Conservation (phyloP, 75 land plant genomes). For the Pinus albicaulis region DNA sequence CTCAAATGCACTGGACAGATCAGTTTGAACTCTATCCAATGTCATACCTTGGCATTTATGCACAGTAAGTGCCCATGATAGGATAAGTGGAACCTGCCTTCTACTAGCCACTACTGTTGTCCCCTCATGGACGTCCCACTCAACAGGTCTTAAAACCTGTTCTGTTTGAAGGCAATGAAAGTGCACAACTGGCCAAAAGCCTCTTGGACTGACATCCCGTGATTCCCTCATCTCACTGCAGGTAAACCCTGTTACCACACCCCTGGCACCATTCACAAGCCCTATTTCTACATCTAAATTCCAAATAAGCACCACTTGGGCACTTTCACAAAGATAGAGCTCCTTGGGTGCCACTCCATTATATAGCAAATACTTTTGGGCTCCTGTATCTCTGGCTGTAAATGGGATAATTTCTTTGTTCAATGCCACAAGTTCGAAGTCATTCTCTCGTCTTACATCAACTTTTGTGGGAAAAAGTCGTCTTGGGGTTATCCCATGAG, state of each 20-base stretch:
- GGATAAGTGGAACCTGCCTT: slow-evolving; percentile 55
- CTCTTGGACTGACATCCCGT: slow-evolving; percentile 5
- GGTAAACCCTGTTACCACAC: slow-evolving; percentile 42
- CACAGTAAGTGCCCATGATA: slow-evolving; percentile 80
- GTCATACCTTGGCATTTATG: slow-evolving; percentile 90
- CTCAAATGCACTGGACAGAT: slow-evolving; percentile 62
- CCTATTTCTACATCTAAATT: slow-evolving; percentile 41
- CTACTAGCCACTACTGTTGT: slow-evolving; percentile 38
- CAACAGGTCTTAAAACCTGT: slow-evolving; percentile 41
- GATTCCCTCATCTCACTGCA: neutral
- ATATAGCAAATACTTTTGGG: slow-evolving; percentile 24
- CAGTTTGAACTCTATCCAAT: slow-evolving; percentile 52
- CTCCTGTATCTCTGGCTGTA: slow-evolving; percentile 47
- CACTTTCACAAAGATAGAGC: slow-evolving; percentile 54
- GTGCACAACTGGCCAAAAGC: slow-evolving; percentile 49
- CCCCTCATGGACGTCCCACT: slow-evolving; percentile 55
- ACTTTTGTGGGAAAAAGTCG: slow-evolving; percentile 47
- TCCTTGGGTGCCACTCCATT: slow-evolving; percentile 37
- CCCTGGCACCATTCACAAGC: slow-evolving; percentile 70
- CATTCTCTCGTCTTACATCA: slow-evolving; percentile 51
- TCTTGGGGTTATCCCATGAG: slow-evolving; percentile 16
- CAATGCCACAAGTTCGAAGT: slow-evolving; percentile 39
- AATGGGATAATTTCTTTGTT: slow-evolving; percentile 20
- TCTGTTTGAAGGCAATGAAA: slow-evolving; percentile 43
- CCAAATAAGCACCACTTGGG: slow-evolving; percentile 71